A percentile compares a stretch with the other conserved stretches of the same genome.
Evolutionary conservation across 257 asterid species (phyloP).

Genomic region (Paraleonurus japonicus): DNA sequence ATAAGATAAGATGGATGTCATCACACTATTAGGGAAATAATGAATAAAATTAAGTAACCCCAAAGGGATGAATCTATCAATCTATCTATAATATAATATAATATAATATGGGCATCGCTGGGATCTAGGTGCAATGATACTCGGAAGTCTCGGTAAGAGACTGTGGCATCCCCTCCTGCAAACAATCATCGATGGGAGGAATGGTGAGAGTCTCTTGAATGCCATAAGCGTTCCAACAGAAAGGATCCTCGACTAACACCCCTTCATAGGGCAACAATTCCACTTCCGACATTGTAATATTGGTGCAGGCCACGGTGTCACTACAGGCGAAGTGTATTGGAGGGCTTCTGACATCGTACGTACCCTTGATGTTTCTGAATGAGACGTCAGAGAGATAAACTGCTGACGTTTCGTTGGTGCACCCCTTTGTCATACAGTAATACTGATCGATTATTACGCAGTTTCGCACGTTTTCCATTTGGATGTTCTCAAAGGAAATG

Average conservation of each 20-base stretch:
- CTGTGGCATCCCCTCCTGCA: conserved; percentile 75
- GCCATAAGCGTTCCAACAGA: conserved; percentile 96
- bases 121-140: conserved; percentile 46
- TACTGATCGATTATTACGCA: conserved; percentile 87
- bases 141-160: conserved; percentile 41
- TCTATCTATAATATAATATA: no score
- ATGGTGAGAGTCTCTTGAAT: conserved; percentile 79
- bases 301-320: conserved; percentile 80
- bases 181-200: conserved; percentile 86
- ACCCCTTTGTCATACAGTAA: conserved; percentile 77
- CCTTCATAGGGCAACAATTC: conserved; percentile 85
- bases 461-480: conserved; percentile 88
- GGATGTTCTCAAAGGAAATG: conserved; percentile 72
- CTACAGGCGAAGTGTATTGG: conserved; percentile 98
- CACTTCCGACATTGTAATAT: conserved; percentile 91
- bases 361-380: conserved; percentile 79
- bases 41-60: conserved; percentile 32
- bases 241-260: conserved; percentile 80
- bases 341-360: conserved; percentile 78
- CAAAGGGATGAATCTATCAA: conserved; percentile 54
- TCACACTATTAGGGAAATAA: conserved; percentile 48
- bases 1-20: conserved; percentile 42
- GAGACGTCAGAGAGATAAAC: conserved; percentile 63
- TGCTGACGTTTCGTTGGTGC: conserved; percentile 79
- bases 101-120: no score